Evolutionary conservation across 2,329 filamentous ascomycete genomes (phyloP).

Genomic region (Pseudogymnoascus sp.): DNA sequence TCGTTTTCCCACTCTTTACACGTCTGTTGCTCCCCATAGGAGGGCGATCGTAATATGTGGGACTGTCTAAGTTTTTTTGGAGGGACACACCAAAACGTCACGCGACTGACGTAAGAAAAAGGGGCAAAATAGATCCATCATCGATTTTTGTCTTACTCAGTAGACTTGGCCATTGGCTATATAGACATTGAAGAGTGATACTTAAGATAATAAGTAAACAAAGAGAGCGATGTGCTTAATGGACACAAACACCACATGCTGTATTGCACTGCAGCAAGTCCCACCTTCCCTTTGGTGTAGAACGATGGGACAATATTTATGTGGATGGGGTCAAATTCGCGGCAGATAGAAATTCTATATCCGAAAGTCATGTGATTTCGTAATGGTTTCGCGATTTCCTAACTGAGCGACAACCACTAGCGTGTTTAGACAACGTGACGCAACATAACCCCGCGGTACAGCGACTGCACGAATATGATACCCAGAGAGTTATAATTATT

Average conservation of each 20-base stretch:
- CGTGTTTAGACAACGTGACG: constrained; percentile 5
- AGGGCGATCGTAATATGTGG: constrained; percentile 1
- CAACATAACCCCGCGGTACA: constrained; percentile 1
- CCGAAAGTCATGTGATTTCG: constrained; percentile 1
- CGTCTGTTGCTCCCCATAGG: constrained; percentile 2
- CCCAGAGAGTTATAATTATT: constrained; percentile 2
- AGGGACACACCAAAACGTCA: background rate
- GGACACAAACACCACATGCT: background rate
- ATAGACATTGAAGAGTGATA: background rate
- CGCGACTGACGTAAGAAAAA: constrained; percentile 6
- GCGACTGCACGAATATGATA: constrained; percentile 5
- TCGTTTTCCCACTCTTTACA: constrained; percentile 2
- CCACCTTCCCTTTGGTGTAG: background rate
- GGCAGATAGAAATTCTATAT: background rate
- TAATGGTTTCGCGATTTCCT: constrained; percentile 1
- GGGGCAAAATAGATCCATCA: constrained; percentile 3
- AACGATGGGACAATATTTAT: background rate
- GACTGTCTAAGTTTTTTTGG: background rate
- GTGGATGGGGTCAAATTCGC: background rate
- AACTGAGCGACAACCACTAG: background rate
- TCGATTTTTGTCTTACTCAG: background rate
- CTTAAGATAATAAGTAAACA: background rate
- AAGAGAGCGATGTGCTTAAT: background rate
- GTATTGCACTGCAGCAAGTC: background rate
- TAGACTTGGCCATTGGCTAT: background rate